Base-by-base conservation (phyloP, 768 basidiomycete genomes). In the Ramaria sp. region DNA sequence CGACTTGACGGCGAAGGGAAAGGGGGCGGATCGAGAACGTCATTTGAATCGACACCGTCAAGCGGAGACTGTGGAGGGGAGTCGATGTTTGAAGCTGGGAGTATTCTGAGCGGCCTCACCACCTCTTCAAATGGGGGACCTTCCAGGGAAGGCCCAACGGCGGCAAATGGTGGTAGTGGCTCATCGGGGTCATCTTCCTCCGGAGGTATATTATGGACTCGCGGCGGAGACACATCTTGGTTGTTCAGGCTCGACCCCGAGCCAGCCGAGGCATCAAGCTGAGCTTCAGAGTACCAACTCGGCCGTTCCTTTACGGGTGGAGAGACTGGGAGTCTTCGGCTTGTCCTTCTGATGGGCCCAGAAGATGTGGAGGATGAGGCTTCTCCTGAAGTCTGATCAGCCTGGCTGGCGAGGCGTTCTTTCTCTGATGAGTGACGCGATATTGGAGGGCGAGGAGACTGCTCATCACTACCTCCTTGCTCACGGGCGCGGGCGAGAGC, bases 81-180 rank as follows among this genome's bases (percentile, higher is more conserved):
- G 57, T 64, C 54, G 50, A 27, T 53, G 12, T 45, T 20, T 24
- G 37, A 13, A n/a, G 39, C 17, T 12, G 53, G 22, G 15, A 24
- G 42, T n/a, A 52, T 17, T 39, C 38, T 38, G 51, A 15, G 46
- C 15, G n/a, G 59, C 0, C 27, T 20, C 15, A 66, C 64, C 54
- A 68, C 61, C 30, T 65, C 66, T 24, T 68, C 67, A 51, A 72
- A 73, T 11, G 70, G 64, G 0, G 69, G 70, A 0, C 75, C 76
- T 58, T 76, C 72, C 0, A 69, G 61, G 24, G 68, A 68, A 5
- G 72, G 69, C 1, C 68, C 74, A 11, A 68, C 63, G 0, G 69
- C 54, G 13, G 68, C 63, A 61, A 74, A 77, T 7, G 73, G 71
- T 0, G 76, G 77, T 1, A 76, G 76, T 34, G 67, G 70, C 46